These are phyloP conservation scores for Metarhizium guizhouense DNA, from an alignment of 2,329 filamentous ascomycete species.

Conservation along the genomic window DNA sequence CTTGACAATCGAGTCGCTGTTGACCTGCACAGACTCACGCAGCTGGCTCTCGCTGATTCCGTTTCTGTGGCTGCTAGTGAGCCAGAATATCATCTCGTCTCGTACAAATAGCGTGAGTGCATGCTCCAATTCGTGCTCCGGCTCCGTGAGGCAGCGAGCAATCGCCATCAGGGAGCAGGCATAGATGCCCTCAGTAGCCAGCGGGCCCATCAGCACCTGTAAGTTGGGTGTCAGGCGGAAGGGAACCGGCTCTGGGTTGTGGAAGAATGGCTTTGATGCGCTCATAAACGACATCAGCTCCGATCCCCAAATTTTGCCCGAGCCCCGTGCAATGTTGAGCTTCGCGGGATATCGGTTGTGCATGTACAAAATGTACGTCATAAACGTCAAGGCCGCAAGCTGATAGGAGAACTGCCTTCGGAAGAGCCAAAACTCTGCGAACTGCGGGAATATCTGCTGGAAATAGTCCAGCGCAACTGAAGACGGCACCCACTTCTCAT, in stretches of 20 bases:
- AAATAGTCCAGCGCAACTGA: conserved; percentile 83
- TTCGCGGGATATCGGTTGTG: conserved; percentile 93
- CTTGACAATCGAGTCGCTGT: conserved; percentile 88
- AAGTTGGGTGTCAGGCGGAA: conserved; percentile 97
- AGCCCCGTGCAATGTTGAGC: conserved; percentile 72
- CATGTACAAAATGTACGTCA: conserved; percentile 98
- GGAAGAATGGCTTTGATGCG: conserved; percentile 75
- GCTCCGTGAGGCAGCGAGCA: conserved; percentile 84
- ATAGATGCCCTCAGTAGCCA: conserved; percentile 94
- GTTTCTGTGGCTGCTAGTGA: conserved; percentile 64
- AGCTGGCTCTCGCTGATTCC: conserved; percentile 53
- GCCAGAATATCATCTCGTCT: conserved; percentile 98
- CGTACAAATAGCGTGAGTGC: conserved; percentile 90
- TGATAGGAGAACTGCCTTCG: conserved; percentile 94
- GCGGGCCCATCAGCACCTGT: conserved; percentile 89
- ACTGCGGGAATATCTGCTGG: conserved; percentile 77
- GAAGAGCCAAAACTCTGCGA: conserved; percentile 97
- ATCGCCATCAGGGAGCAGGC: conserved; percentile 95
- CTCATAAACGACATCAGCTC: conserved; percentile 91
- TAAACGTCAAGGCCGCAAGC: conserved; percentile 88
- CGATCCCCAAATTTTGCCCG: conserved; percentile 92
- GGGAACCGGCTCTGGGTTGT: conserved; percentile 89
- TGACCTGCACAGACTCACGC: conserved; percentile 71
- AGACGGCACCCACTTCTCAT: conserved; percentile 84
- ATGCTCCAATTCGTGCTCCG: conserved; percentile 84